phyloP scores from a whole-genome alignment of 306 rosid genomes.

The Lagenaria siceraria region DNA sequence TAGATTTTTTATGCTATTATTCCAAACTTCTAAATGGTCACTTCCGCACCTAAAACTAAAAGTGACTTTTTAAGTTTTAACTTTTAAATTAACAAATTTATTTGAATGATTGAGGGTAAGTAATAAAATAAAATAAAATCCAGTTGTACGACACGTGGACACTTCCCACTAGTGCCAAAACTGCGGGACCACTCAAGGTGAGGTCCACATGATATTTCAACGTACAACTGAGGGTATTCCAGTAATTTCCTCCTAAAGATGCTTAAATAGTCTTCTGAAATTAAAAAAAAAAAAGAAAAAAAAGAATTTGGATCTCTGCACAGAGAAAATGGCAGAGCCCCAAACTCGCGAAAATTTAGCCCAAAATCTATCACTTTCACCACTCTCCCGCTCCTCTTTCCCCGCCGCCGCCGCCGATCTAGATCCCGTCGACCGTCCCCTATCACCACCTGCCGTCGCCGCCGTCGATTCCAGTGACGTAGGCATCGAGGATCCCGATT shows the following conservation, averaged over 20 bases:
- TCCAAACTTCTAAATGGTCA: too few species aligned
- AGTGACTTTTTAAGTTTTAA: too few species aligned
- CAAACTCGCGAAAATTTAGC: constrained; percentile 1
- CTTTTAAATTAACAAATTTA: too few species aligned
- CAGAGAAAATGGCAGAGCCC: constrained; percentile 10
- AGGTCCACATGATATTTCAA: not conserved
- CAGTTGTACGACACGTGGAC: not conserved
- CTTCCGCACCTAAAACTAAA: too few species aligned
- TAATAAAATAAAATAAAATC: not conserved
- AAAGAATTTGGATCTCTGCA: not conserved
- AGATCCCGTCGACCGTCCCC: not conserved
- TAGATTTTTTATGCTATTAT: too few species aligned
- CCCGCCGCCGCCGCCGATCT: constrained; percentile 5
- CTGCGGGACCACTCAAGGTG: not conserved
- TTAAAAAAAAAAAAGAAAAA: not conserved
- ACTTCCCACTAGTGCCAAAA: not conserved
- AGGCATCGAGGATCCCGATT: not conserved
- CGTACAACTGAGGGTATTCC: not conserved
- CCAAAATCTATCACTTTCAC: constrained; percentile 1
- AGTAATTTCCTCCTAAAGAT: not conserved
- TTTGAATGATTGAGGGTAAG: not conserved
- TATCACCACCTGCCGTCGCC: not conserved
- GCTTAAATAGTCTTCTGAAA: not conserved
- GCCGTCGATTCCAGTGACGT: not conserved
- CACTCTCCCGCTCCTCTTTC: not conserved